A percentile compares a stretch with the other conserved stretches of the same genome.
These are phyloP conservation scores for Xylaria sp. DNA, from an alignment of 2,329 filamentous ascomycete genomes.

Conservation along the genomic window DNA sequence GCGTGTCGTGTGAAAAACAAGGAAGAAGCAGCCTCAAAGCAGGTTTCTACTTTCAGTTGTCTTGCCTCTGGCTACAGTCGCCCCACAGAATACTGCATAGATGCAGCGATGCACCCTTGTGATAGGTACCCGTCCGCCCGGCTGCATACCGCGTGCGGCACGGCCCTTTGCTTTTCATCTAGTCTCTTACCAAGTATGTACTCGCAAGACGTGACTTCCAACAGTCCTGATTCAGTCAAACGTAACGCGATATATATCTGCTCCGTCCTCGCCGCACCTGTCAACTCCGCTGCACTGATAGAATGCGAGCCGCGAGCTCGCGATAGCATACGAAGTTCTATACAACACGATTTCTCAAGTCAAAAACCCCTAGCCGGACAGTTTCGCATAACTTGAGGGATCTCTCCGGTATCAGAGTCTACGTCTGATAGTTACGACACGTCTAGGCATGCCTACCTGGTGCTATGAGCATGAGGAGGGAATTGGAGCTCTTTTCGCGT, in stretches of 20 bases:
- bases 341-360: too few relatives aligned
- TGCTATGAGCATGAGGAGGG: background rate
- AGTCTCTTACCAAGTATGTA: background rate
- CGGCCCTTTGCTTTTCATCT: background rate
- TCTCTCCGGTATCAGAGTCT: background rate
- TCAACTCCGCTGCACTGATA: too few relatives aligned
- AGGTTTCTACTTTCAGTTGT: constrained; percentile 12
- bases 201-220: background rate
- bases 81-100: constrained; percentile 11
- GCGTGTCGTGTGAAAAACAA: constrained; percentile 13
- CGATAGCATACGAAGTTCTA: background rate
- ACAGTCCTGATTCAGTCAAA: background rate
- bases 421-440: too few relatives aligned
- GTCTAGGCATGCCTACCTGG: background rate
- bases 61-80: background rate
- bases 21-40: constrained; percentile 4
- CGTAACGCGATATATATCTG: background rate
- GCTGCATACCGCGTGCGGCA: constrained; percentile 1
- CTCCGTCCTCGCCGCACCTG: background rate
- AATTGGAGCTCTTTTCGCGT: background rate
- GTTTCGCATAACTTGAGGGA: background rate
- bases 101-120: background rate
- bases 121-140: background rate
- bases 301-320: too few relatives aligned
- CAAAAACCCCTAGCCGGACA: background rate